These are phyloP conservation scores for Alternaria sp. DNA, from an alignment of 2,329 filamentous ascomycete genomes.

Conservation along the genomic window DNA sequence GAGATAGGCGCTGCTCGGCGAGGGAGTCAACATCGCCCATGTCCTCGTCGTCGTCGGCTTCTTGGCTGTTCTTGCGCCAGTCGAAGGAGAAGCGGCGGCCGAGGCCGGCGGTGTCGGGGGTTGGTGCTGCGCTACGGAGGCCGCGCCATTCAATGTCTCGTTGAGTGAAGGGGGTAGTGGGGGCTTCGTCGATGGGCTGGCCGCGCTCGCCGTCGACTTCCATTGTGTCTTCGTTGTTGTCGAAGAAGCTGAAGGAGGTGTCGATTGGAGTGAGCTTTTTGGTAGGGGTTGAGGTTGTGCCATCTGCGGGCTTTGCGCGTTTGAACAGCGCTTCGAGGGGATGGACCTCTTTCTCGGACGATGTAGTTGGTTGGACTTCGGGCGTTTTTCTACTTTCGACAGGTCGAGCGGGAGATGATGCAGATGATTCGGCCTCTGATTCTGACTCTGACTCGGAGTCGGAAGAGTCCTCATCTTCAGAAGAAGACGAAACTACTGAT, in stretches of 20 bases:
- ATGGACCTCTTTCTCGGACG: constrained; percentile 63
- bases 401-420: constrained; percentile 21
- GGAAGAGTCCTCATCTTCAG: constrained; percentile 34
- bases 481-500: constrained; percentile 47
- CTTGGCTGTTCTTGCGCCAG: constrained; percentile 48
- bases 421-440: constrained; percentile 18
- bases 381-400: constrained; percentile 17
- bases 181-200: constrained; percentile 48
- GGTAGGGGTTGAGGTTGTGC: constrained; percentile 41
- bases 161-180: constrained; percentile 83
- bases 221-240: constrained; percentile 49
- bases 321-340: constrained; percentile 95
- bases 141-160: constrained; percentile 77
- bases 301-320: constrained; percentile 57
- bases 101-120: constrained; percentile 87
- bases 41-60: constrained; percentile 56
- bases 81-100: constrained; percentile 66
- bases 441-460: constrained; percentile 22
- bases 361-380: constrained; percentile 18
- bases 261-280: constrained; percentile 52
- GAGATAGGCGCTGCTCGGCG: constrained; percentile 30
- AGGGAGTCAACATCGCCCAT: constrained; percentile 21
- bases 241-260: constrained; percentile 81
- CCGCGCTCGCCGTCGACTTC: constrained; percentile 51
- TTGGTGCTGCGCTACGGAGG: constrained; percentile 88